Evolutionary conservation across 306 rosid species (phyloP), one percentile per base, ranked within the genome.

Genomic region (Trifolium dubium): DNA sequence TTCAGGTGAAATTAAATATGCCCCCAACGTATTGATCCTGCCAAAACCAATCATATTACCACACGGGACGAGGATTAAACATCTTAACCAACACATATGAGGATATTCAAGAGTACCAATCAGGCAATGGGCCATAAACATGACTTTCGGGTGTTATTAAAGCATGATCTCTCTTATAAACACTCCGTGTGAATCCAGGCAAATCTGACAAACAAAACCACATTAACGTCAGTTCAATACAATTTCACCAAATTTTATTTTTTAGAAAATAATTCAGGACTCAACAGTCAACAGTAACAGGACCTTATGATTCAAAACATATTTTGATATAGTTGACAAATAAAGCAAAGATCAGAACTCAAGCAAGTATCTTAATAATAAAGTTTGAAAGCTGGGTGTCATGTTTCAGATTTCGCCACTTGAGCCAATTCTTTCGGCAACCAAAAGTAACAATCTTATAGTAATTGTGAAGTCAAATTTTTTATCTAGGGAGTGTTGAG

Each of bases 111-210:
- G 58, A 54, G 13, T 92, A 92, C 97, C 99, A 94, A 67, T 89
- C 93, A 7, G 93, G 93, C 79, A 94, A 85, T 14, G 92, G 88
- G 85, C 97, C 80, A 77, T 86, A 91, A 64, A 94, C 99, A 11
- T 94, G 97, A 77, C 99, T 94, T 81, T 94, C 97, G 0, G 97
- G 95, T 74, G 99, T 58, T 73, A 94, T 84, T 63, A 94, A 82
- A 75, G 99, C 97, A 82, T 94, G 88, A 79, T 92, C 91, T 39
- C 82, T 84, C 83, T 83, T 91, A 73, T 86, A 92, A 64, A 94
- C 92, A 73, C 99, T 94, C 60, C 97, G 96, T 6, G 99, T 92
- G 85, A 89, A 94, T 77, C 99, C 97, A 49, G 99, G 99, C 81
- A 94, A 87, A 79, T 88, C 95, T 94, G 84, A 64, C 78, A 80